Conservation (phyloP, 2,329 filamentous ascomycete species). For the Reticulascus tulasneorum region DNA sequence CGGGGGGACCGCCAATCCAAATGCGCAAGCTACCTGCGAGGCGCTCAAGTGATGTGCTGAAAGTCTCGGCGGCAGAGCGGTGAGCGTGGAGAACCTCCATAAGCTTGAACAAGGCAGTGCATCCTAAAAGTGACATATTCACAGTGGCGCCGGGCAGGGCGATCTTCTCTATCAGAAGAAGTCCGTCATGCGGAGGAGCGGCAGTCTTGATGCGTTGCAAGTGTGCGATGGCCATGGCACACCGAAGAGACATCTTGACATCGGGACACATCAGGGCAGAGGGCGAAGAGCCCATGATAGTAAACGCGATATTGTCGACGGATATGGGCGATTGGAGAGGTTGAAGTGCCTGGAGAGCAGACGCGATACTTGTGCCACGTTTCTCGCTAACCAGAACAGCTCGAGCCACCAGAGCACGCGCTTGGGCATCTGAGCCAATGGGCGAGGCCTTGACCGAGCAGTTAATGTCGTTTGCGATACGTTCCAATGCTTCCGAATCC, state of each 20-base stretch:
- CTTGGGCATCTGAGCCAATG: conserved; percentile 67
- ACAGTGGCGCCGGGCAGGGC: conserved; percentile 35
- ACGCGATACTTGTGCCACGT: conserved; percentile 52
- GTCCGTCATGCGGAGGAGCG: conserved; percentile 36
- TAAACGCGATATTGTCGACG: conserved; percentile 24
- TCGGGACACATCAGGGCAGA: conserved; percentile 44
- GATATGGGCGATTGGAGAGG: conserved; percentile 33
- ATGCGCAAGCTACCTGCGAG: conserved; percentile 55
- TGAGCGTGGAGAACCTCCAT: conserved; percentile 50
- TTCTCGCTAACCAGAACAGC: conserved; percentile 53
- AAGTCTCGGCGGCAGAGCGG: conserved; percentile 41
- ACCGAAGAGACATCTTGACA: conserved; percentile 53
- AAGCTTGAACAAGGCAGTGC: conserved; percentile 54
- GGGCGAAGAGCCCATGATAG: conserved; percentile 43
- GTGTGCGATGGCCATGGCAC: conserved; percentile 58
- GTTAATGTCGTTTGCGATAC: conserved; percentile 49
- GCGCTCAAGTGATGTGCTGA: conserved; percentile 47
- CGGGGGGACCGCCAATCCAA: conserved; percentile 54
- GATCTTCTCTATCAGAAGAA: conserved; percentile 47
- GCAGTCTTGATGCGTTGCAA: conserved; percentile 42
- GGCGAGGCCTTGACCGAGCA: conserved; percentile 73
- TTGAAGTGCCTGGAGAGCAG: conserved; percentile 49
- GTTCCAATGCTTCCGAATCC: conserved; percentile 33
- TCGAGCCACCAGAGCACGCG: conserved; percentile 55
- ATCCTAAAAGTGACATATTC: conserved; percentile 54